phyloP scores from a whole-genome alignment of 192 early-diverging fungal genomes.

The Geranomyces variabilis region DNA sequence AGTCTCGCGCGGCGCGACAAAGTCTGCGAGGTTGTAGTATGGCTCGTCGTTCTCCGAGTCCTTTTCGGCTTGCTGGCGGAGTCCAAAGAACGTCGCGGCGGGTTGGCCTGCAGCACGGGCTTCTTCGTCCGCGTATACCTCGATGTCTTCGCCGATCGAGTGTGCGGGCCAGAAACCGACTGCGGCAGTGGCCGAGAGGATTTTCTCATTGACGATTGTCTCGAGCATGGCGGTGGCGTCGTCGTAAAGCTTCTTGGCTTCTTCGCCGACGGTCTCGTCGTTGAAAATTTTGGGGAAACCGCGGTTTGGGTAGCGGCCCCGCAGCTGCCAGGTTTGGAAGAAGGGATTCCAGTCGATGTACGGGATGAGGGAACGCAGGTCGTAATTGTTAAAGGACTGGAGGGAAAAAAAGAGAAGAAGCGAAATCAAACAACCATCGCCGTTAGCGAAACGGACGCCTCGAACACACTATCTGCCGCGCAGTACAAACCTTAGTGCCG shows the following conservation, averaged over 20 bases:
- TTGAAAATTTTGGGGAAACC: slow-evolving; percentile 98
- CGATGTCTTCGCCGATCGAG: slow-evolving; percentile 87
- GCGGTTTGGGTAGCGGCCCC: slow-evolving; percentile 95
- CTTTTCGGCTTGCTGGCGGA: slow-evolving; percentile 86
- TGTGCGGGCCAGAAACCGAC: slow-evolving; percentile 91
- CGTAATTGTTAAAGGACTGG: slow-evolving; percentile 68
- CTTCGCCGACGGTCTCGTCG: slow-evolving; percentile 83
- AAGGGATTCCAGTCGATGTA: slow-evolving; percentile 99
- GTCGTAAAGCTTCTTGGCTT: slow-evolving; percentile 87
- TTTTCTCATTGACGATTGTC: slow-evolving; percentile 75
- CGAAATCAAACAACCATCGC: not conserved
- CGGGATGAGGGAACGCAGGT: slow-evolving; percentile 73
- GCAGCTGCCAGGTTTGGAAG: slow-evolving; percentile 97
- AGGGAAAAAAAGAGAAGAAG: not conserved
- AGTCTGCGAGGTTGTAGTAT: slow-evolving; percentile 89
- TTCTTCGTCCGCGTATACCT: slow-evolving; percentile 76
- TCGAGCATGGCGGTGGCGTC: slow-evolving; percentile 84
- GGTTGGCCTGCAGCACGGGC: slow-evolving; percentile 12
- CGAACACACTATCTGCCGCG: not conserved
- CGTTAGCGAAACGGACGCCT: slow-evolving; percentile 4
- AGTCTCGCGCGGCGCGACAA: slow-evolving; percentile 80
- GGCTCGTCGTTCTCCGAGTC: slow-evolving; percentile 81
- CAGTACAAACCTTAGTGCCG: slow-evolving; percentile 65
- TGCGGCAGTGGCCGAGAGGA: slow-evolving; percentile 74
- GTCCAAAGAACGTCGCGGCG: slow-evolving; percentile 79